Conservation (phyloP, 2,329 filamentous ascomycete genomes). For the Metarhizium robertsii region DNA sequence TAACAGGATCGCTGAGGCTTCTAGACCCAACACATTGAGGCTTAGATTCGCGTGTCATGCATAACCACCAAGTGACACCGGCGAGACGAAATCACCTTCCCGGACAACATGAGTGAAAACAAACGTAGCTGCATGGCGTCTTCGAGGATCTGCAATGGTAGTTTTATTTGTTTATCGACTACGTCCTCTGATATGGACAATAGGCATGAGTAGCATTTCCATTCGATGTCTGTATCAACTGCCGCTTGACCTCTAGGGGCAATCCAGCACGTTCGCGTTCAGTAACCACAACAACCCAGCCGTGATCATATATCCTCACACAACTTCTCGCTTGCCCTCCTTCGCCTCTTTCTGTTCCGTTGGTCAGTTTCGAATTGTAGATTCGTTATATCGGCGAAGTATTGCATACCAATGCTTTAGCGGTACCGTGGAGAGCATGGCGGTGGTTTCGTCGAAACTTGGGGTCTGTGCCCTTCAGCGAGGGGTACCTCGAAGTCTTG, state of each 20-base stretch:
- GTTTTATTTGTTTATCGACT: background rate
- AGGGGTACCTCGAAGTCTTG: conserved; percentile 97
- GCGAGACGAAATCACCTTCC: background rate
- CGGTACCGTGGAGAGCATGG: conserved; percentile 98
- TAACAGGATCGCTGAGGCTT: too few relatives aligned
- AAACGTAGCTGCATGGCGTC: background rate
- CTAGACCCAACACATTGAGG: too few relatives aligned
- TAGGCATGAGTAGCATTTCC: background rate
- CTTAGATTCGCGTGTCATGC: too few relatives aligned
- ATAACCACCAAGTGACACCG: too few relatives aligned
- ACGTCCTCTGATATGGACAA: background rate
- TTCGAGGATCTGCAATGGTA: background rate
- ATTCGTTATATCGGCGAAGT: background rate
- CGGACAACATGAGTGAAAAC: background rate
- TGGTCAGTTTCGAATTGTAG: conserved; percentile 19
- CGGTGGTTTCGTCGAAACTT: conserved; percentile 99
- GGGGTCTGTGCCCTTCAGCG: conserved; percentile 95
- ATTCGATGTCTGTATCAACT: background rate
- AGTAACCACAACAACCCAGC: background rate
- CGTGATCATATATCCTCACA: conserved; percentile 37
- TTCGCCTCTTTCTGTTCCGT: conserved; percentile 80
- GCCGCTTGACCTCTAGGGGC: background rate
- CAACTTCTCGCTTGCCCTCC: conserved; percentile 88
- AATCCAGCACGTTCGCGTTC: background rate
- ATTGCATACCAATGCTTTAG: conserved; percentile 83